These are phyloP conservation scores for Cyclotella baltica DNA, from an alignment of 108 stramenopile genomes.

Conservation along the genomic window DNA sequence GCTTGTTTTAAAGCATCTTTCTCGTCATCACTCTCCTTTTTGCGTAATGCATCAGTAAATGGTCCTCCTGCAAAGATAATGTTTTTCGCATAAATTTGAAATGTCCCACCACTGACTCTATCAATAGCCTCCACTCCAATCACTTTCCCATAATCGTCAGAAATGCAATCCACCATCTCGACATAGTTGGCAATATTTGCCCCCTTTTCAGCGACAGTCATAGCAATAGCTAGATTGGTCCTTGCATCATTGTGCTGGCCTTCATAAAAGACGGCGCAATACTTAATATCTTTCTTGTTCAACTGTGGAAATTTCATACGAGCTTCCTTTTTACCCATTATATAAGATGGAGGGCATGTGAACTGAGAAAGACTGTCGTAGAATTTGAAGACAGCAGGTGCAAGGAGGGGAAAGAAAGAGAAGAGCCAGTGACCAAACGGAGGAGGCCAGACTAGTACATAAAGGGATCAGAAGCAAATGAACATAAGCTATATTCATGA, in stretches of 20 bases:
- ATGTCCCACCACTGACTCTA: constrained; percentile 75
- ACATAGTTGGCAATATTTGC: constrained; percentile 94
- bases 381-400: constrained; percentile 82
- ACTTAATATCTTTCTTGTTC: constrained; percentile 71
- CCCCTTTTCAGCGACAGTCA: constrained; percentile 94
- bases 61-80: constrained; percentile 98
- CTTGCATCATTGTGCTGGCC: constrained; percentile 98
- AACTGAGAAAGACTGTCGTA: constrained; percentile 89
- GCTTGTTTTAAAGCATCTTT: constrained; percentile 59
- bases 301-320: constrained; percentile 81
- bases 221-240: constrained; percentile 93
- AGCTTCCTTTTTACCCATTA: constrained; percentile 60
- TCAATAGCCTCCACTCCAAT: constrained; percentile 86
- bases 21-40: constrained; percentile 68
- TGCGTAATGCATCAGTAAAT: constrained; percentile 92
- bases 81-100: constrained; percentile 80
- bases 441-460: no score
- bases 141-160: constrained; percentile 66
- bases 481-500: no score
- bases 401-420: constrained; percentile 76
- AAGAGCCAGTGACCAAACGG: constrained; percentile 88
- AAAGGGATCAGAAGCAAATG: no score
- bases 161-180: constrained; percentile 75
- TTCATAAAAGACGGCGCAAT: constrained; percentile 96
- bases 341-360: constrained; percentile 79